phyloP scores from a whole-genome alignment of 2,329 filamentous ascomycete genomes.

The Metarhizium robertsii region DNA sequence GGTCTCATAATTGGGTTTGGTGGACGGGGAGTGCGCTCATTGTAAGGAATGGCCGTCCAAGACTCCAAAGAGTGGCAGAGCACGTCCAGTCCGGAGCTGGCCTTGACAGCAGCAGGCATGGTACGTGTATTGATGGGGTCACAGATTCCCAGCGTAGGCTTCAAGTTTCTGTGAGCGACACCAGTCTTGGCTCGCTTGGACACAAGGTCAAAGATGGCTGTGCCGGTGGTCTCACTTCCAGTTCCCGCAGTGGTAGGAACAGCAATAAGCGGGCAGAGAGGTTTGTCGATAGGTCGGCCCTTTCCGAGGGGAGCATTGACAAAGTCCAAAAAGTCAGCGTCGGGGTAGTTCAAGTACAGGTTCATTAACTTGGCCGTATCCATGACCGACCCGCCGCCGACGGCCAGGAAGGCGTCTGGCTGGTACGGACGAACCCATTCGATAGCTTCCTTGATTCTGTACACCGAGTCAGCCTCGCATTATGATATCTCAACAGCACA shows the following conservation, averaged over 20 bases:
- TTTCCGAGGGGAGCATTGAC: slow-evolving; percentile 91
- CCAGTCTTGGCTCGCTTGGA: slow-evolving; percentile 88
- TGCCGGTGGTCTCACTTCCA: slow-evolving; percentile 91
- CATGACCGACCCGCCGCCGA: slow-evolving; percentile 85
- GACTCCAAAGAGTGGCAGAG: slow-evolving; percentile 92
- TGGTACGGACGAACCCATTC: slow-evolving; percentile 70
- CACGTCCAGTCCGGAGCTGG: slow-evolving; percentile 85
- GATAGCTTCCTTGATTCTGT: slow-evolving; percentile 79
- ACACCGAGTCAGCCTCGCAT: slow-evolving; percentile 1
- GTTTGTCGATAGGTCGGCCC: slow-evolving; percentile 64
- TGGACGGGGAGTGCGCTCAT: slow-evolving; percentile 75
- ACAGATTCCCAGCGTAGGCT: slow-evolving; percentile 85
- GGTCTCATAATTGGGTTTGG: slow-evolving; percentile 83
- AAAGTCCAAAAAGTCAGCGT: slow-evolving; percentile 93
- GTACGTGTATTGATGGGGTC: slow-evolving; percentile 84
- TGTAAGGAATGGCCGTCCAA: slow-evolving; percentile 95
- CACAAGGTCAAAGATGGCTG: slow-evolving; percentile 94
- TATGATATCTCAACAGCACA: slow-evolving; percentile 2
- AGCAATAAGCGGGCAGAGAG: slow-evolving; percentile 67
- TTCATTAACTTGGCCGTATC: slow-evolving; percentile 99
- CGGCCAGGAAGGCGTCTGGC: slow-evolving; percentile 86
- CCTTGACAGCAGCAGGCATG: slow-evolving; percentile 92
- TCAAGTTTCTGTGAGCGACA: slow-evolving; percentile 88
- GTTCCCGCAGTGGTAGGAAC: slow-evolving; percentile 79
- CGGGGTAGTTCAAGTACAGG: slow-evolving; percentile 80